phyloP scores from a whole-genome alignment of 352 stramenopile species.

The Phytopythium kandeliae region DNA sequence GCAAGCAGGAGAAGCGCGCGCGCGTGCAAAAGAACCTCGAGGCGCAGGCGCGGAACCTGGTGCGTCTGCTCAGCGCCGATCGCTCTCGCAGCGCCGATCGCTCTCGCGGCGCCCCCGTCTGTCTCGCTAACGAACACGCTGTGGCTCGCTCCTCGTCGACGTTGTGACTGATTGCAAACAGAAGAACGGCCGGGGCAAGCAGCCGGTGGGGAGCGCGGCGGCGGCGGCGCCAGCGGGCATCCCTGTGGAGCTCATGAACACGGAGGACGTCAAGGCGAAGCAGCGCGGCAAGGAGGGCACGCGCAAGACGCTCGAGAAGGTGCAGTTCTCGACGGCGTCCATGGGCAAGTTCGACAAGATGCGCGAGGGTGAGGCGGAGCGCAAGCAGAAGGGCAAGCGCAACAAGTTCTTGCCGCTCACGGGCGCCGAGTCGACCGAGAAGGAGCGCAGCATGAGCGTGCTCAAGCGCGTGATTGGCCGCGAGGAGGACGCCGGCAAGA shows the following conservation, averaged over 20 bases:
- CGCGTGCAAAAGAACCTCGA: constrained; percentile 92
- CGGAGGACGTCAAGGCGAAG: constrained; percentile 61
- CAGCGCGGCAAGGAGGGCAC: constrained; percentile 89
- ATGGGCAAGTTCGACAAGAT: constrained; percentile 95
- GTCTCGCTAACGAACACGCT: background rate
- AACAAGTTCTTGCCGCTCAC: constrained; percentile 78
- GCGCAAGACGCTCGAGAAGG: constrained; percentile 84
- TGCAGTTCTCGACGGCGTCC: constrained; percentile 91
- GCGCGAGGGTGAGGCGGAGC: constrained; percentile 87
- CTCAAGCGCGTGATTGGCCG: constrained; percentile 68
- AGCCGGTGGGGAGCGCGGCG: constrained; percentile 28
- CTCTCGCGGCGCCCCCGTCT: too few relatives aligned
- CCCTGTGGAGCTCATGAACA: constrained; percentile 87
- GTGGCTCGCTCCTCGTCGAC: background rate
- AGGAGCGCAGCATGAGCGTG: constrained; percentile 75
- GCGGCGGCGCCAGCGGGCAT: constrained; percentile 73
- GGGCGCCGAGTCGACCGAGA: constrained; percentile 67
- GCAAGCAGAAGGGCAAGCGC: constrained; percentile 82
- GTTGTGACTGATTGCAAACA: constrained; percentile 1
- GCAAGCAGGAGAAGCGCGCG: constrained; percentile 88
- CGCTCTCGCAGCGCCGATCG: too few relatives aligned
- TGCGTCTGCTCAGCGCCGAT: too few relatives aligned
- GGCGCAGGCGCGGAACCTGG: constrained; percentile 69
- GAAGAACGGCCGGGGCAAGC: constrained; percentile 65
- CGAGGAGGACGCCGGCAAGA: constrained; percentile 76